These are phyloP conservation scores for Achlya hypogyna DNA, from an alignment of 352 stramenopile genomes.

Conservation along the genomic window DNA sequence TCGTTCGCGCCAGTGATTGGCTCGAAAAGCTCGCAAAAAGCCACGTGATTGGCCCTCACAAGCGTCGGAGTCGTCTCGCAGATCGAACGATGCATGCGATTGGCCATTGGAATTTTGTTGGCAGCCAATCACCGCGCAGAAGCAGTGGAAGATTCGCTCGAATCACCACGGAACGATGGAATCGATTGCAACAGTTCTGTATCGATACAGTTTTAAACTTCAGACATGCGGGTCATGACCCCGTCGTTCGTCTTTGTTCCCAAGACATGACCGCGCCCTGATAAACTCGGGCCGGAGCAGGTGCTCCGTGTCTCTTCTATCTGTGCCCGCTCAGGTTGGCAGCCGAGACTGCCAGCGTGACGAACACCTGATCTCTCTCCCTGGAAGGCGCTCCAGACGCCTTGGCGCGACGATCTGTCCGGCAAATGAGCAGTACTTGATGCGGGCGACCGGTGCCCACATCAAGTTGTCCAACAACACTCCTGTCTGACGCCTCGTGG, in stretches of 20 bases:
- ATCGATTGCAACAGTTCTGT: no score
- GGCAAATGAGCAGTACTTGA: no score
- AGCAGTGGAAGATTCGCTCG: conserved; percentile 9
- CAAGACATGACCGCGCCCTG: neutral
- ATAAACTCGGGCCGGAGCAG: neutral
- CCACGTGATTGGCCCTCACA: neutral
- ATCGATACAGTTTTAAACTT: conserved; percentile 10
- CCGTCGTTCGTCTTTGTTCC: neutral
- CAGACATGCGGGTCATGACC: neutral
- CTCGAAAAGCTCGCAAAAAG: neutral
- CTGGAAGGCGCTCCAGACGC: no score
- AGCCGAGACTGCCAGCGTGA: no score
- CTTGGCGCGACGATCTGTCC: no score
- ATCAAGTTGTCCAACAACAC: no score
- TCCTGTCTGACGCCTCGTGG: no score
- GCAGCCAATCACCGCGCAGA: neutral
- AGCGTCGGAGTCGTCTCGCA: neutral
- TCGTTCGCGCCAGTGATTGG: neutral
- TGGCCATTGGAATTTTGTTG: neutral
- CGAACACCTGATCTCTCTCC: no score
- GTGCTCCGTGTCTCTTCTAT: neutral
- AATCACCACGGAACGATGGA: neutral
- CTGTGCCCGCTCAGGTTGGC: no score
- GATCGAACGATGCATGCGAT: no score
- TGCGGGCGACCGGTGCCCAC: no score